phyloP scores from a whole-genome alignment of 2,329 filamentous ascomycete species.

The Juglanconis oblonga region DNA sequence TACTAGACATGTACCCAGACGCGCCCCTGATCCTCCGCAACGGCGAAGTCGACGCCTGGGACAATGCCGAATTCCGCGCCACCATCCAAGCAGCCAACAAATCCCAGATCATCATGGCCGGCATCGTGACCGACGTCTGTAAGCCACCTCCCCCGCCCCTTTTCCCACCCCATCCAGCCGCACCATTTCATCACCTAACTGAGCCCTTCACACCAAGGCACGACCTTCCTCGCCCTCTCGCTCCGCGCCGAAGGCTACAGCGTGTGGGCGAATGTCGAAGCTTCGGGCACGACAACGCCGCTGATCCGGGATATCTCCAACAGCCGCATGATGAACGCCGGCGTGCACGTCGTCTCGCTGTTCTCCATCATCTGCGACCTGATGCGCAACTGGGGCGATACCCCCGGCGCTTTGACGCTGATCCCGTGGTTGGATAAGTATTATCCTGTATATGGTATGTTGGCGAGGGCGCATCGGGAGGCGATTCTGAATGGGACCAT shows the following conservation, averaged over 20 bases:
- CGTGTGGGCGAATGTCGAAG: constrained; percentile 72
- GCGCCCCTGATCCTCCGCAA: constrained; percentile 64
- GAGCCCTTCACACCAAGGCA: constrained; percentile 37
- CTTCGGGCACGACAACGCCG: constrained; percentile 61
- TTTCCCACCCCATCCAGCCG: not conserved
- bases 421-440: constrained; percentile 64
- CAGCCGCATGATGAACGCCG: constrained; percentile 62
- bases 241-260: constrained; percentile 68
- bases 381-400: constrained; percentile 67
- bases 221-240: constrained; percentile 70
- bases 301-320: constrained; percentile 64
- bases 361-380: constrained; percentile 66
- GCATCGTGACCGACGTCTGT: constrained; percentile 74
- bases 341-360: constrained; percentile 60
- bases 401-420: constrained; percentile 51
- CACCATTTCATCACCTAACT: not conserved
- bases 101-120: constrained; percentile 68
- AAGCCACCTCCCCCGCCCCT: not conserved
- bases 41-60: constrained; percentile 76
- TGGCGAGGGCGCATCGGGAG: constrained; percentile 60
- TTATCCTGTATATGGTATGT: constrained; percentile 61
- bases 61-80: constrained; percentile 65
- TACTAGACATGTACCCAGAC: constrained; percentile 63
- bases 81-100: constrained; percentile 64
- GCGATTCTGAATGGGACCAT: constrained; percentile 60